Percentiles rank a stretch among this genome's conserved stretches.
phyloP scores from a whole-genome alignment of 2,329 filamentous ascomycete genomes.

The Fusarium sp. region DNA sequence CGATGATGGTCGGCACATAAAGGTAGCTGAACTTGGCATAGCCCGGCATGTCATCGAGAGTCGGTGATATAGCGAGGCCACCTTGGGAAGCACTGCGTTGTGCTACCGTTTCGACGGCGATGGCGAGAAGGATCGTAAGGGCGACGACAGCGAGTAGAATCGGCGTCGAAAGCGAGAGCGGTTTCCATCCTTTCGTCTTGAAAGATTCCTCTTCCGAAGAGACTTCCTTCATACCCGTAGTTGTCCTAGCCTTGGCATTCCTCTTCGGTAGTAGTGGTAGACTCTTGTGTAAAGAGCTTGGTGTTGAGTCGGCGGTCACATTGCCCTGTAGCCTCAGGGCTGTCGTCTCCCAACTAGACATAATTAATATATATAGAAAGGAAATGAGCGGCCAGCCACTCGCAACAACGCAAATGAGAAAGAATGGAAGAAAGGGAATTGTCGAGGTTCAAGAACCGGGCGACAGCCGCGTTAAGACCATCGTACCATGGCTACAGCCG shows the following conservation, averaged over 20 bases:
- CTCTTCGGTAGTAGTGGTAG: slow-evolving; percentile 2
- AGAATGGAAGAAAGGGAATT: neutral
- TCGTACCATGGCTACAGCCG: neutral
- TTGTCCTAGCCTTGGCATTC: neutral
- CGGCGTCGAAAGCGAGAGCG: slow-evolving; percentile 40
- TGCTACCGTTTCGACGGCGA: slow-evolving; percentile 58
- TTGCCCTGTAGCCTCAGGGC: slow-evolving; percentile 15
- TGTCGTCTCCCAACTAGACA: slow-evolving; percentile 33
- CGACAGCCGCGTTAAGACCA: slow-evolving; percentile 4
- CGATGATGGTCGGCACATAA: slow-evolving; percentile 64
- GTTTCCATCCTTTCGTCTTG: slow-evolving; percentile 33
- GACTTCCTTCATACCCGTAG: neutral
- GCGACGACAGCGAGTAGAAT: slow-evolving; percentile 53
- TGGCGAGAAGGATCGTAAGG: slow-evolving; percentile 54
- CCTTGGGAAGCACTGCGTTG: slow-evolving; percentile 52
- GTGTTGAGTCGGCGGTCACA: neutral
- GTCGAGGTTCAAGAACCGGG: neutral
- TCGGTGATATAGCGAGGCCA: slow-evolving; percentile 50
- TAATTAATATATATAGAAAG: neutral
- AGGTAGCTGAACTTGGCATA: slow-evolving; percentile 55
- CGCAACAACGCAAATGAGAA: neutral
- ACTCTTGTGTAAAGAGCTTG: slow-evolving; percentile 7
- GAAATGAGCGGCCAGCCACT: slow-evolving; percentile 19
- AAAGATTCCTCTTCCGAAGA: accelerated
- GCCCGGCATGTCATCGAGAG: slow-evolving; percentile 49